Percentiles rank a stretch among this genome's conserved stretches.
These are phyloP conservation scores for Puccinellia tenuiflora DNA, from an alignment of 176 grass and related monocot genomes.

Conservation along the genomic window DNA sequence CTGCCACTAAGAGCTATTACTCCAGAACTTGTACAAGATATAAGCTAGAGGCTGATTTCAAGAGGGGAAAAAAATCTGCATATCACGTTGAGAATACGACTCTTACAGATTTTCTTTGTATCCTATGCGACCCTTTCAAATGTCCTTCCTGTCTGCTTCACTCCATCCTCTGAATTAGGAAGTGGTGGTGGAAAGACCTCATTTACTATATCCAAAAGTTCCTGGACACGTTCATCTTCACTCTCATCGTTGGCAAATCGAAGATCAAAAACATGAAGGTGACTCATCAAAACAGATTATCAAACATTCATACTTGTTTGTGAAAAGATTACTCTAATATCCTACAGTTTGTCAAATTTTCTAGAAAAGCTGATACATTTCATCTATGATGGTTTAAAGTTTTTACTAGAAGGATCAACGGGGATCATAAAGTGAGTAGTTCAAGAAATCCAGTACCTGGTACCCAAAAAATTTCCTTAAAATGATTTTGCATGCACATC, in stretches of 20 bases:
- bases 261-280: background rate
- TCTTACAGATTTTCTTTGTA: background rate
- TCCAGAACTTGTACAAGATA: background rate
- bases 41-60: background rate
- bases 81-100: background rate
- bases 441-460: too few species aligned
- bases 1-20: background rate
- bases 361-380: background rate
- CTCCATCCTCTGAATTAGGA: slow-evolving; percentile 20
- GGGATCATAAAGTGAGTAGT: too few species aligned
- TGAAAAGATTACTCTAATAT: background rate
- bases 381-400: background rate
- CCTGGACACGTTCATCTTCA: slow-evolving; percentile 18
- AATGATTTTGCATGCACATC: too few species aligned
- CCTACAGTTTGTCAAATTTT: background rate
- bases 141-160: background rate
- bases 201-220: slow-evolving; percentile 37
- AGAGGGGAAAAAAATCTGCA: background rate
- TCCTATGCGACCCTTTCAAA: background rate
- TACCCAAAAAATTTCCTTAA: too few species aligned
- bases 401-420: too few species aligned
- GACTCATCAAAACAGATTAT: background rate
- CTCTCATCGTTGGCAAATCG: slow-evolving; percentile 20
- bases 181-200: slow-evolving; percentile 37
- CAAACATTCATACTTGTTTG: background rate